Evolutionary conservation across 2,329 filamentous ascomycete species (phyloP), one percentile per base, ranked within the genome.

Genomic region (Cryphonectria parasitica): DNA sequence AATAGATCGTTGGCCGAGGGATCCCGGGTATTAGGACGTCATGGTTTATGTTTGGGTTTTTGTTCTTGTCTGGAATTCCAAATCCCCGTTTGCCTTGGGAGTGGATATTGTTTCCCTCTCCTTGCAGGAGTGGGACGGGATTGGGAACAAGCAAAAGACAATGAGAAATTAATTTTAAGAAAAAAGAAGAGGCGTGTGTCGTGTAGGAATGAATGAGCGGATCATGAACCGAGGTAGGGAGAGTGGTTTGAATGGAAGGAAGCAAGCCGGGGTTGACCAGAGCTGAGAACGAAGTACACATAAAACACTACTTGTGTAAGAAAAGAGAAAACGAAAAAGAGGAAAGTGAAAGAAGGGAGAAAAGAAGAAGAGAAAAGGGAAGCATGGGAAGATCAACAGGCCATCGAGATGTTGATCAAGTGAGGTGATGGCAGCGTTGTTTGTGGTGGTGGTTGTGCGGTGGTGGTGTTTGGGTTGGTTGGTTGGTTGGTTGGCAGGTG

Each of bases 301-400:
- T 19, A 22, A 41, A 41, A 34, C 19, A 25, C n/a, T 49, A 43
- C n/a, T 43, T 10, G 17, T n/a, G 28, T 2, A 28, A 28, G 41
- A 64, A 56, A n/a, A n/a, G 22, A 69, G 49, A 49, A 45, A 25
- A 8, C 10, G 31, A 34, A 6, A 5, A 49, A 49, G 17, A 66
- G 22, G 60, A 28, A 25, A 52, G 49, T 49, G n/a, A 28, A 49
- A 22, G 17, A 65, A 22, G 52, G 22, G 31, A 41, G 49, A 58
- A 22, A n/a, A n/a, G n/a, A n/a, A n/a, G n/a, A n/a, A n/a, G n/a
- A n/a, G n/a, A 28, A 60, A 45, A 52, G 34, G 41, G 62, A 62
- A 39, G 66, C 39, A 65, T 67, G 67, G 56, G 67, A 69, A 45
- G 67, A 69, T 67, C 56, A 71, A 65, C 66, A 65, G 61, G 41